These are phyloP conservation scores for Fusarium sp. DNA, from an alignment of 2,329 filamentous ascomycete species.

Conservation along the genomic window DNA sequence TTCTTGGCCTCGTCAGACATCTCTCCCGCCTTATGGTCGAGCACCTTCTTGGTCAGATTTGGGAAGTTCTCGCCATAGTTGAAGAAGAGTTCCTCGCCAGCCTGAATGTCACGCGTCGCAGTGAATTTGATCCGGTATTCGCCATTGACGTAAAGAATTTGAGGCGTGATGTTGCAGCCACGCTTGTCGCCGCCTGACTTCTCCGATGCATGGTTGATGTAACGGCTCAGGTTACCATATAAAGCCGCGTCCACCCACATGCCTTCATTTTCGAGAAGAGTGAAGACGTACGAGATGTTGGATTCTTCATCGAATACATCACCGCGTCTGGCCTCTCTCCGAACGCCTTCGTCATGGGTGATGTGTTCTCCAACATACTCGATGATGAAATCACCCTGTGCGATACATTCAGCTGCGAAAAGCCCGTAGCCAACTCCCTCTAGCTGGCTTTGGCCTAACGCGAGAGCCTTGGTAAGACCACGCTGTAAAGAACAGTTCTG, in stretches of 20 bases:
- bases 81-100: slow-evolving; percentile 83
- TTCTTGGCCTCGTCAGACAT: slow-evolving; percentile 43
- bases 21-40: slow-evolving; percentile 50
- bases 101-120: slow-evolving; percentile 71
- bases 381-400: slow-evolving; percentile 76
- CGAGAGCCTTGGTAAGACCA: slow-evolving; percentile 69
- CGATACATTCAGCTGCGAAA: slow-evolving; percentile 74
- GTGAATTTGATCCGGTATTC: slow-evolving; percentile 81
- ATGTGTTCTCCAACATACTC: slow-evolving; percentile 86
- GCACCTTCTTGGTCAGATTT: slow-evolving; percentile 61
- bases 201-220: slow-evolving; percentile 79
- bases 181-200: slow-evolving; percentile 49
- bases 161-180: slow-evolving; percentile 70
- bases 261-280: slow-evolving; percentile 66
- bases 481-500: slow-evolving; percentile 79
- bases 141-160: slow-evolving; percentile 77
- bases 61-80: slow-evolving; percentile 79
- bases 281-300: slow-evolving; percentile 72
- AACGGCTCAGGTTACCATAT: slow-evolving; percentile 82
- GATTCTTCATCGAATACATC: slow-evolving; percentile 69
- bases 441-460: slow-evolving; percentile 76
- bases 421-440: slow-evolving; percentile 77
- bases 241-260: slow-evolving; percentile 79
- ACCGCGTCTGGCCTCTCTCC: slow-evolving; percentile 69
- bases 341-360: slow-evolving; percentile 73